These are phyloP conservation scores for Dendrothele bispora DNA, from an alignment of 768 basidiomycete species.

Conservation along the genomic window DNA sequence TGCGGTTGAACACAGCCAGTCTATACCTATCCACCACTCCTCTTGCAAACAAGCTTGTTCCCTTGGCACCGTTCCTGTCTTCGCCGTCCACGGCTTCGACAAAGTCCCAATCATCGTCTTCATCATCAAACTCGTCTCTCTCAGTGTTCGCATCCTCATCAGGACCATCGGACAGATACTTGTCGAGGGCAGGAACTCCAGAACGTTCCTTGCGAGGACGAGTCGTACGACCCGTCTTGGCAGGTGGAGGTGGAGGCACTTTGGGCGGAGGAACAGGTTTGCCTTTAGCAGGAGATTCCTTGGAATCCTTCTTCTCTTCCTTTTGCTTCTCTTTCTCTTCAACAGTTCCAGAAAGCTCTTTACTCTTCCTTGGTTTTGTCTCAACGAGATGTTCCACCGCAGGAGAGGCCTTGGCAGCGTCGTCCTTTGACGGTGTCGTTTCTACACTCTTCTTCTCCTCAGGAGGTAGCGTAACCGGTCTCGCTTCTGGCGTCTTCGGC, in stretches of 20 bases:
- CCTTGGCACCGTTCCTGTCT: constrained; percentile 79
- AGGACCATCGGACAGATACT: constrained; percentile 57
- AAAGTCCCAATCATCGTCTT: constrained; percentile 92
- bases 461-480: constrained; percentile 35
- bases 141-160: constrained; percentile 50
- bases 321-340: too few species aligned
- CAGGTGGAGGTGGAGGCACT: constrained; percentile 17
- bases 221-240: constrained; percentile 27
- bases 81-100: constrained; percentile 81
- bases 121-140: constrained; percentile 54
- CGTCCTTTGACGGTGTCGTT: constrained; percentile 3
- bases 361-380: constrained; percentile 27
- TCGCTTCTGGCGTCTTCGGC: constrained; percentile 78
- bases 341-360: constrained; percentile 25
- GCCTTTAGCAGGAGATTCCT: not conserved
- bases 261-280: constrained; percentile 13
- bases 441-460: constrained; percentile 13
- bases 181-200: constrained; percentile 78
- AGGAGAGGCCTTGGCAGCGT: constrained; percentile 2
- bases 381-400: constrained; percentile 12
- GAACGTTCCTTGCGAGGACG: constrained; percentile 71
- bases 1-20: constrained; percentile 84
- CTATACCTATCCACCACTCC: constrained; percentile 89
- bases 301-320: too few species aligned
- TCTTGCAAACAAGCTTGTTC: constrained; percentile 82